Evolutionary conservation across 2,329 filamentous ascomycete species (phyloP), one percentile per base, ranked within the genome.

Genomic region (Balansia obtecta): DNA sequence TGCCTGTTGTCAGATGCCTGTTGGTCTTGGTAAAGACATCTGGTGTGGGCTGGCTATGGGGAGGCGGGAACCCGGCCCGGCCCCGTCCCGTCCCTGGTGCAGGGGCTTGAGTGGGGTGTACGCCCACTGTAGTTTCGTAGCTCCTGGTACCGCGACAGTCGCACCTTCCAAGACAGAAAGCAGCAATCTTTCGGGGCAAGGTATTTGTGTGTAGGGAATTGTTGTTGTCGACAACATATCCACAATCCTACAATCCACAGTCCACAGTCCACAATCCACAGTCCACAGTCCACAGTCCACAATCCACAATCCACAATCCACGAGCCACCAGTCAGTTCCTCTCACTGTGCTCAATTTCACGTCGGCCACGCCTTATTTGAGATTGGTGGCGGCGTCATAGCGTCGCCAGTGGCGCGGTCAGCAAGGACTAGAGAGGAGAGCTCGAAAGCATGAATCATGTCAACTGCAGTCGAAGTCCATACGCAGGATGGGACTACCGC

Each of bases 401-500:
- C 27, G 27, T 27, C 27, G 27, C 27, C 27, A 27, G 11, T 18
- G 46, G 27, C 33, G 16, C 20, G 39, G 30, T 16, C 13, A 16
- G 33, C 27, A 27, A 27, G 27, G 27, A 27, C 27, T 27, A 27
- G 27, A 6, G 16, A 12, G 11, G 22, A n/a, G 4, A 16, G 47
- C 10, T 16, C 15, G 39, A 30, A 32, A 4, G n/a, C 39, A 51
- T 51, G 51, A 40, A 27, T 6, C 27, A 27, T 48, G 30, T 42
- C 51, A n/a, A 48, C 41, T 8, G 45, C 48, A 12, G 27, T 34
- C 18, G 40, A 50, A 33, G 44, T 18, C 38, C 50, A 27, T 20
- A 44, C 38, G n/a, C 50, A 50, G 20, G 50, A 52, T 50, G 50
- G 45, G 45, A 51, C 12, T 34, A 27, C 27, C 20, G 33, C 22